Evolutionary conservation across 148 eudicot species (phyloP), one percentile per base, ranked within the genome.

Genomic region (Gaultheria prostrata): DNA sequence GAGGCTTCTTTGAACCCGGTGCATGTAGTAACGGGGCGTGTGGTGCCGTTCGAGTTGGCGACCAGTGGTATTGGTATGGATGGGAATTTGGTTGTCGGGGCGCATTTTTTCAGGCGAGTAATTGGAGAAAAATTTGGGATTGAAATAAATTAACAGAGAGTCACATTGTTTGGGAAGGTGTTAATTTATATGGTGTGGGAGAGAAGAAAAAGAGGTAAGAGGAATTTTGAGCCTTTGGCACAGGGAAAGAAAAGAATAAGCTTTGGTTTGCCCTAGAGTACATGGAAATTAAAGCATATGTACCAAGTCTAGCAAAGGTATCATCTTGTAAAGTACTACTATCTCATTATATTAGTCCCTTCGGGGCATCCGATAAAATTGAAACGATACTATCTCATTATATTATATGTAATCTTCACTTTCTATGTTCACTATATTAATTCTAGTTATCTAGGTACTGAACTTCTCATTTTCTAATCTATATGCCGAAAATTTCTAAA

Each of bases 1-100:
- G 77, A 97, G 92, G 85, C 95, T 94, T 49, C 92, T 98, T 86
- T 87, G 83, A 20, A 94, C 98, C 61, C 93, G 89, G 85, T 89
- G 93, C 35, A 91, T 88, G 63, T 93, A 93, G 91, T 90, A 89
- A 3, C 89, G 86, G 78, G 91, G 89, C 0, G 93, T 80, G 76
- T 90, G 94, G 86, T 59, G 94, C 35, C 92, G 90, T 15, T 80
- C 43, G 4, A 85, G 43, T 61, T 67, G 73, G 21, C 33, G 57
- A 53, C 49, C 65, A 2, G 78, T 50, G 9, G 79, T 76, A 57
- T 48, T 45, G 72, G 53, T 3, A 6, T 83, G 84, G 30, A 80
- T 28, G 12, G 87, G 89, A 3, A 84, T 20, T 61, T 54, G 81
- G 45, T 1, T 12, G 4, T 21, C 28, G n/a, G 84, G n/a, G 59